These are phyloP conservation scores for Candida orba DNA, from an alignment of 805 yeast genomes.

Conservation along the genomic window DNA sequence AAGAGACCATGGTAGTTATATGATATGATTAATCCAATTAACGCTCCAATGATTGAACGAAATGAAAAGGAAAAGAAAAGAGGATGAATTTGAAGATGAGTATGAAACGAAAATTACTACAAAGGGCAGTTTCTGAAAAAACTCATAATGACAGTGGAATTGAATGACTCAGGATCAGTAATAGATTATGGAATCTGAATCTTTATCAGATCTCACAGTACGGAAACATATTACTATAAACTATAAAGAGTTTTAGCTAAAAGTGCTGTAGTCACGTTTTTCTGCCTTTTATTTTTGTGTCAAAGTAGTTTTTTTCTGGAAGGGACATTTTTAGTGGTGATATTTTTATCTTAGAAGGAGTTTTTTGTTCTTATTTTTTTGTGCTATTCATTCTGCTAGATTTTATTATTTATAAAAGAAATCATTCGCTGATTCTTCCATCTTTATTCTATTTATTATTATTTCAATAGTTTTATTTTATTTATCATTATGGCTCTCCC, in stretches of 20 bases:
- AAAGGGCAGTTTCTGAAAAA: neutral
- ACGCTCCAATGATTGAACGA: too few species aligned
- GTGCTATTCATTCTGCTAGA: too few species aligned
- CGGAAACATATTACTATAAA: conserved; percentile 36
- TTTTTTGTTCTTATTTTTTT: neutral
- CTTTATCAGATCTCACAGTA: neutral
- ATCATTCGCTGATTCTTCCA: neutral
- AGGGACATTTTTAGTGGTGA: neutral
- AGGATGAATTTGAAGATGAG: conserved; percentile 13
- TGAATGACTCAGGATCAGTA: conserved; percentile 21
- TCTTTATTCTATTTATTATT: neutral
- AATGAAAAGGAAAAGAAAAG: too few species aligned
- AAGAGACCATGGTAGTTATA: conserved; percentile 55
- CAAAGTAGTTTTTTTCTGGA: neutral
- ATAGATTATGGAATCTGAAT: too few species aligned
- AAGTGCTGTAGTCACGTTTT: too few species aligned
- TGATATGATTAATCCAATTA: too few species aligned
- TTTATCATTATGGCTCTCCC: conserved; percentile 25
- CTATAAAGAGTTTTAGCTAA: too few species aligned
- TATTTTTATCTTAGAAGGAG: too few species aligned
- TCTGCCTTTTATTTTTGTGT: neutral
- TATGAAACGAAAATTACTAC: conserved; percentile 29
- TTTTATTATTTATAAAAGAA: neutral
- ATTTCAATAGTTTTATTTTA: neutral
- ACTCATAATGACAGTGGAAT: conserved; percentile 10